Base-by-base conservation (phyloP, 2,329 filamentous ascomycete genomes). In the Colletotrichum somersetense region DNA sequence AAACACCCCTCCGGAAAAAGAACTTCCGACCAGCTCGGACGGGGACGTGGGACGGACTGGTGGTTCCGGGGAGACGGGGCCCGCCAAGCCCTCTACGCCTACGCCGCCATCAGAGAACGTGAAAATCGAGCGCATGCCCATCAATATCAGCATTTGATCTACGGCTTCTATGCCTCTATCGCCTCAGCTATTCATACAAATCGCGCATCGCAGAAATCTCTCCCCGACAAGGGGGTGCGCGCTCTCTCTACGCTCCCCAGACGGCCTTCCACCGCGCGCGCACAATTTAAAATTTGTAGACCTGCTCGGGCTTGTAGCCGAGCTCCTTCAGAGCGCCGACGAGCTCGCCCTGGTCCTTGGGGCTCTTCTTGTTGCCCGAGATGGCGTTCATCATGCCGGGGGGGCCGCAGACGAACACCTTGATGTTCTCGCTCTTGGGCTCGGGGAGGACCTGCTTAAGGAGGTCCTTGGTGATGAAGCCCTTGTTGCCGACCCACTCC, bases 331-430 rank as follows among this genome's bases (percentile, higher is more conserved):
- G 86, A 75, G 91, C 86, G 74, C 93, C 96, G 11, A 86, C 86
- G 75, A 99, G 87, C 85, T 98, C 96, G 77, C 96, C 96, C 86
- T 99, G 96, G 81, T 99, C 95, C 78, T 89, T 88, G n/a, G 95
- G 95, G 84, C 92, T 96, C 82, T 92, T 91, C 93, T 99, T 98
- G 79, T 85, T 84, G 44, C 96, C 96, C 48, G 93, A 96, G 76
- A 98, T 91, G 72, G 95, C 93, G 83, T 97, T 97, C 91, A 97
- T 97, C 88, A 98, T 81, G 53, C 92, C 93, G 3, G 96, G 95
- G 16, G 96, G 96, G 0, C 96, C 96, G 83, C 96, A 98, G 48
- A 99, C 94, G 79, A 99, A 98, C 74, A 98, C 83, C 91, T 98
- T 98, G 86, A 97, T 91, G 85, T 97, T 96, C 75, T 93, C 93